A percentile compares a stretch with the other conserved stretches of the same genome.
phyloP scores from a whole-genome alignment of 78 protist species.

The Dictyostelium purpureum region DNA sequence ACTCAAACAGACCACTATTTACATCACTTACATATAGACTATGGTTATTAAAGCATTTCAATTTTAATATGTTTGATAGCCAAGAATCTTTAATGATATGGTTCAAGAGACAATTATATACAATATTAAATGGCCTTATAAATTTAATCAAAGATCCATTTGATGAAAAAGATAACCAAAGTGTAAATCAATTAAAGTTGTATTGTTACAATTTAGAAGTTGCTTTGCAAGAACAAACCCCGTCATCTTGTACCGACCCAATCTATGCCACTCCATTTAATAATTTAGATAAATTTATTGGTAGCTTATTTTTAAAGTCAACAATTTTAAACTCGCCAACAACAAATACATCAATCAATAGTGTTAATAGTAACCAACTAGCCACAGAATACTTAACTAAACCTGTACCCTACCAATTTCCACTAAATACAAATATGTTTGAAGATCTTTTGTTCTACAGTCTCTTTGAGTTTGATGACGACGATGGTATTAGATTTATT shows the following conservation, averaged over 20 bases:
- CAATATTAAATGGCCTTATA: neutral
- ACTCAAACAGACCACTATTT: neutral
- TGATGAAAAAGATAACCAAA: constrained; percentile 27
- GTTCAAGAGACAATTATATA: constrained; percentile 65
- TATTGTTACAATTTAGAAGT: constrained; percentile 11
- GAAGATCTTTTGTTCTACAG: constrained; percentile 68
- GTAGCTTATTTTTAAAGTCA: neutral
- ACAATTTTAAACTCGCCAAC: neutral
- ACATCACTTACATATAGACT: constrained; percentile 27
- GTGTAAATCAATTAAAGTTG: neutral
- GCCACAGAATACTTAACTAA: constrained; percentile 32
- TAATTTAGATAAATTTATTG: constrained; percentile 1
- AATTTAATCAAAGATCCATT: constrained; percentile 19
- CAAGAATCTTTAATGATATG: constrained; percentile 33
- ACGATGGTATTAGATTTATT: constrained; percentile 33
- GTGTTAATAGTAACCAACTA: neutral
- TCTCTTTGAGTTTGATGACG: constrained; percentile 48
- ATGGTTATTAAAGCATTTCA: constrained; percentile 37
- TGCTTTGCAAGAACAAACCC: neutral
- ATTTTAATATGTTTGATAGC: constrained; percentile 16
- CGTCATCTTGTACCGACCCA: neutral
- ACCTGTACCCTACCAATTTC: constrained; percentile 28
- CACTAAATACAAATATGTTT: constrained; percentile 41
- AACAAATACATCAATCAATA: neutral
- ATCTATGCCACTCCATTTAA: neutral